A percentile compares a stretch with the other conserved stretches of the same genome.
These are phyloP conservation scores for Podaxis pistillaris DNA, from an alignment of 768 basidiomycete species.

Conservation along the genomic window DNA sequence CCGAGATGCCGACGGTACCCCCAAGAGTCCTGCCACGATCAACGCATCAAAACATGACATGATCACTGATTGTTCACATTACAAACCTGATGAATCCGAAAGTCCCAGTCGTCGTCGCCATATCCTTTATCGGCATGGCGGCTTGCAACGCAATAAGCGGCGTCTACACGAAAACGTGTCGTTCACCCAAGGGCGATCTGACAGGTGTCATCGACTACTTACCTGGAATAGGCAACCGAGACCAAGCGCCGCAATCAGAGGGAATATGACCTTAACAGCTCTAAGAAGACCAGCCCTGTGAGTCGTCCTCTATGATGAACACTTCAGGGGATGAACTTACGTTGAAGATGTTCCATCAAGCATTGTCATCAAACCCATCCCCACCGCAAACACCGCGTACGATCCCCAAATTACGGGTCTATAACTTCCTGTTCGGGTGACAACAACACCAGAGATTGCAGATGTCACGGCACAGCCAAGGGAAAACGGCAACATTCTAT, in stretches of 20 bases:
- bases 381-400: constrained; percentile 56
- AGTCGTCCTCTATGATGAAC: neutral
- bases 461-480: constrained; percentile 56
- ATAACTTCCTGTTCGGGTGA: constrained; percentile 59
- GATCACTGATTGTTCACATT: neutral
- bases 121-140: constrained; percentile 84
- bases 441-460: constrained; percentile 52
- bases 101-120: constrained; percentile 77
- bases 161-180: constrained; percentile 32
- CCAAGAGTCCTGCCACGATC: constrained; percentile 53
- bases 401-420: constrained; percentile 61
- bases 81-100: constrained; percentile 67
- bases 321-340: constrained; percentile 28
- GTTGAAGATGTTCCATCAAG: constrained; percentile 55
- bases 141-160: constrained; percentile 78
- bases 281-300: constrained; percentile 30
- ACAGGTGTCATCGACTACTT: constrained; percentile 6
- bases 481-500: constrained; percentile 75
- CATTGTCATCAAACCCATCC: constrained; percentile 72
- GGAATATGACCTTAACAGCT: constrained; percentile 62
- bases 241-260: constrained; percentile 65
- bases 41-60: constrained; percentile 1
- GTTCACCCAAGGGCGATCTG: neutral
- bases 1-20: constrained; percentile 72
- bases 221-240: constrained; percentile 66